A percentile compares a stretch with the other conserved stretches of the same genome.
phyloP scores from a whole-genome alignment of 208 protist genomes.

The Leishmania amazonensis region DNA sequence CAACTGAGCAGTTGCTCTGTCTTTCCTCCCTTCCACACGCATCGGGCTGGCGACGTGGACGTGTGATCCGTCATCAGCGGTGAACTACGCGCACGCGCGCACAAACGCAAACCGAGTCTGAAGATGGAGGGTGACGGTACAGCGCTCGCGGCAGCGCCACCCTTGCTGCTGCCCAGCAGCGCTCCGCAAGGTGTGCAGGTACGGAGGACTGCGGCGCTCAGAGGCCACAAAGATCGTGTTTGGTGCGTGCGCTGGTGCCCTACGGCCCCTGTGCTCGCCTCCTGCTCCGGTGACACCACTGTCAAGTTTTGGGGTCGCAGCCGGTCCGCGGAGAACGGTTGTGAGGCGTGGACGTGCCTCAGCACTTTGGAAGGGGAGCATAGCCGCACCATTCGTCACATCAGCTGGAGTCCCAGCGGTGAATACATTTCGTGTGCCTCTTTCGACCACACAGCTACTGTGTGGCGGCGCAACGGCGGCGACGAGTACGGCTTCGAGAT shows the following conservation, averaged over 20 bases:
- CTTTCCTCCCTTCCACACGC: background rate
- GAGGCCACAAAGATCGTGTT: constrained; percentile 74
- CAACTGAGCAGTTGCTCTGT: background rate
- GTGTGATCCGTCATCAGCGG: background rate
- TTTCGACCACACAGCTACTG: constrained; percentile 81
- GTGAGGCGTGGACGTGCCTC: constrained; percentile 50
- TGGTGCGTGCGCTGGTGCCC: constrained; percentile 89
- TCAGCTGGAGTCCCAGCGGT: constrained; percentile 86
- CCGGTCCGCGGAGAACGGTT: background rate
- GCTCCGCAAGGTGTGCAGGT: constrained; percentile 24
- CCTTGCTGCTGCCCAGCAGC: constrained; percentile 21
- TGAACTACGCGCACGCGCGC: background rate
- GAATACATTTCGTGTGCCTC: constrained; percentile 78
- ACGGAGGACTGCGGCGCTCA: constrained; percentile 46
- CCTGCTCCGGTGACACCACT: constrained; percentile 69
- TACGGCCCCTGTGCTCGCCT: constrained; percentile 65
- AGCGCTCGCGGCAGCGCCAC: constrained; percentile 7
- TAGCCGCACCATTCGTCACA: constrained; percentile 72
- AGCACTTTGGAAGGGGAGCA: constrained; percentile 73
- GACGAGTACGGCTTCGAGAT: constrained; percentile 60
- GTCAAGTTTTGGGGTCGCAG: constrained; percentile 66
- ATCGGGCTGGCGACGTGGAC: background rate
- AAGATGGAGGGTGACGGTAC: background rate
- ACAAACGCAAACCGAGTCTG: background rate
- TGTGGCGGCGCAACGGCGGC: constrained; percentile 60